Evolutionary conservation across 2,329 filamentous ascomycete species (phyloP).

Genomic region (Peltaster fructicola): DNA sequence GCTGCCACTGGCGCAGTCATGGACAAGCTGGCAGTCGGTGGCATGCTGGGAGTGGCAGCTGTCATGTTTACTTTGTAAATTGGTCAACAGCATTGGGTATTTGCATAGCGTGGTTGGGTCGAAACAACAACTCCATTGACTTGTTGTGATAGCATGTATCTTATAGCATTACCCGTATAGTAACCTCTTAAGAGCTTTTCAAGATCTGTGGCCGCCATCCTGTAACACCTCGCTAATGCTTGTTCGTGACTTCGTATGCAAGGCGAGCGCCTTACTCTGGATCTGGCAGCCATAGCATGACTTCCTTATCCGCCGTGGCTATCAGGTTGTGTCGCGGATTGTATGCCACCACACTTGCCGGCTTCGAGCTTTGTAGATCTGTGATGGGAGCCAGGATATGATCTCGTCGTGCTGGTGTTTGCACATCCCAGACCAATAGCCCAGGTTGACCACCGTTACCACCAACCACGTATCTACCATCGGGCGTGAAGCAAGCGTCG

Average conservation of each 20-base stretch:
- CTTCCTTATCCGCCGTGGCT: slow-evolving; percentile 71
- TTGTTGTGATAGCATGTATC: too few relatives aligned
- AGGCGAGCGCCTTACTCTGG: slow-evolving; percentile 13
- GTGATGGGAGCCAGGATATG: slow-evolving; percentile 44
- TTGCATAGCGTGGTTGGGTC: too few relatives aligned
- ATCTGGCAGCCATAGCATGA: slow-evolving; percentile 32
- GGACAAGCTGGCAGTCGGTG: too few relatives aligned
- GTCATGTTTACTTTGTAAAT: too few relatives aligned
- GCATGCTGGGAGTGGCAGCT: too few relatives aligned
- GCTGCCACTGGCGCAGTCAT: too few relatives aligned
- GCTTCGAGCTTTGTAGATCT: slow-evolving; percentile 45
- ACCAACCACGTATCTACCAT: slow-evolving; percentile 75
- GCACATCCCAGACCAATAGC: slow-evolving; percentile 73
- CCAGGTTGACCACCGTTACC: slow-evolving; percentile 49
- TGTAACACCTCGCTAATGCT: too few relatives aligned
- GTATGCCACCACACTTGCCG: slow-evolving; percentile 61
- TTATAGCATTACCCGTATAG: too few relatives aligned
- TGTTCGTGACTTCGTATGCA: neutral
- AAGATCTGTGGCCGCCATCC: too few relatives aligned
- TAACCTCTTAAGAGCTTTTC: too few relatives aligned
- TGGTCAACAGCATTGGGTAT: too few relatives aligned
- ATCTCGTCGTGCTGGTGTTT: slow-evolving; percentile 40
- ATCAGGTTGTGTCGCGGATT: slow-evolving; percentile 88
- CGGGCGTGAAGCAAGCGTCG: slow-evolving; percentile 76
- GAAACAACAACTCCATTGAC: too few relatives aligned